Conservation (phyloP, 306 rosid genomes). For the Erythrophleum fordii region DNA sequence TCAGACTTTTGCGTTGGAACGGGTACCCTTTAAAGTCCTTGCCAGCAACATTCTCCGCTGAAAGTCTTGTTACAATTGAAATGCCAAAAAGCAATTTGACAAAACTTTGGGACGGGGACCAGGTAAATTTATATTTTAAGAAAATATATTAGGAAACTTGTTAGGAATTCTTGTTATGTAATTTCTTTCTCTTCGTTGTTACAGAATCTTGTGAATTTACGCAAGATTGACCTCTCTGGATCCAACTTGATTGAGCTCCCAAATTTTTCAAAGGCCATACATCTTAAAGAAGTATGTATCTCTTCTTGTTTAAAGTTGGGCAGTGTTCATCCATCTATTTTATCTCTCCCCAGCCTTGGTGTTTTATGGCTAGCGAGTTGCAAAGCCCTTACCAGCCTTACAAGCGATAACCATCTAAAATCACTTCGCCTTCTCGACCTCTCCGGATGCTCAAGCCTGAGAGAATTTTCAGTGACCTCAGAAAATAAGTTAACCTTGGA, state of each 20-base stretch:
- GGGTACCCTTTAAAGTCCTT: not conserved
- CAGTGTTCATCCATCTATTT: not conserved
- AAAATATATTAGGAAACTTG: not conserved
- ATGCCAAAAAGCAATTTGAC: not conserved
- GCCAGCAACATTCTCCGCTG: not conserved
- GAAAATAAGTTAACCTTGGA: not conserved
- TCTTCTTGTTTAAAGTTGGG: not conserved
- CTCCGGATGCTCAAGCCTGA: not conserved
- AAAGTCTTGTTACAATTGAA: not conserved
- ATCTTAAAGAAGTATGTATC: not conserved
- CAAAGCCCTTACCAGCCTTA: not conserved
- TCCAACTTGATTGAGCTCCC: not conserved
- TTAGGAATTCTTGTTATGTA: not conserved
- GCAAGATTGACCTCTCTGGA: accelerated
- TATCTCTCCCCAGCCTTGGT: not conserved
- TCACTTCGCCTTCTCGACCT: not conserved
- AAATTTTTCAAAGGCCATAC: not conserved
- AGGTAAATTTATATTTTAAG: not conserved
- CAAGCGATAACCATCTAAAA: not conserved
- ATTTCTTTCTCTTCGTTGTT: not conserved
- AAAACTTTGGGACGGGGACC: slow-evolving; percentile 22
- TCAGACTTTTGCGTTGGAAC: not conserved
- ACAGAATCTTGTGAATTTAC: not conserved
- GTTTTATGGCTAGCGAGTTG: accelerated
- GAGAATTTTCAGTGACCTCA: not conserved